These are phyloP conservation scores for Biscogniauxia marginata DNA, from an alignment of 2,329 filamentous ascomycete species.

Conservation along the genomic window DNA sequence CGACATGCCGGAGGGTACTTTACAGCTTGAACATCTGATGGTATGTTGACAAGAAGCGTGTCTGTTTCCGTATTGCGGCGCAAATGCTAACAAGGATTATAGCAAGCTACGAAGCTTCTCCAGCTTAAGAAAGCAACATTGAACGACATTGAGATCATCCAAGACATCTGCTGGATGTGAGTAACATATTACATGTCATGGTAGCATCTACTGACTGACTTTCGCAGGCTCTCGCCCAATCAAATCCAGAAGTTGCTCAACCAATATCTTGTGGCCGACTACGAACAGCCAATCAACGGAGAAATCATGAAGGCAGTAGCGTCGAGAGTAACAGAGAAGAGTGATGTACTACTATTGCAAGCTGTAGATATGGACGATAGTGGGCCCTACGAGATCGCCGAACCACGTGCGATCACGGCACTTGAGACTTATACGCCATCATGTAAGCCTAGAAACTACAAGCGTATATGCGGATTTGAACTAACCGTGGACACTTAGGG, in stretches of 20 bases:
- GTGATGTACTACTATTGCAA: constrained; percentile 87
- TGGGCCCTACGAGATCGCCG: constrained; percentile 96
- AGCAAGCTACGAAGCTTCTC: constrained; percentile 97
- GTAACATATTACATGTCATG: constrained; percentile 37
- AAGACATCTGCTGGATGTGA: constrained; percentile 99
- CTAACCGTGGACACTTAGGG: constrained; percentile 54
- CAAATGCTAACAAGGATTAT: constrained; percentile 27
- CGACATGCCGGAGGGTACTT: constrained; percentile 96
- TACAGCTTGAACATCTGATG: constrained; percentile 98
- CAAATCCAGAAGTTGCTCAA: constrained; percentile 99
- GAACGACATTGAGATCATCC: constrained; percentile 99
- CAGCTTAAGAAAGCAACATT: constrained; percentile 98
- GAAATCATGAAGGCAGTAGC: constrained; percentile 99
- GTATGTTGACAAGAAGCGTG: constrained; percentile 48
- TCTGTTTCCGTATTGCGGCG: neutral
- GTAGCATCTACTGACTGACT: constrained; percentile 14
- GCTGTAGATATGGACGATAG: constrained; percentile 99
- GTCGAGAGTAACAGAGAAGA: constrained; percentile 95
- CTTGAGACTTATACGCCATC: constrained; percentile 97
- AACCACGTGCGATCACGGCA: constrained; percentile 92
- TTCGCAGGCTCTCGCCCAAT: constrained; percentile 82
- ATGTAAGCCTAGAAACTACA: constrained; percentile 59
- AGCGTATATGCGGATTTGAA: neutral
- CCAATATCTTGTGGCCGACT: constrained; percentile 97
- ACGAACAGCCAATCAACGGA: constrained; percentile 98